Evolutionary conservation across 106 monocot genomes (phyloP).

Genomic region (Phalaenopsis equestris): DNA sequence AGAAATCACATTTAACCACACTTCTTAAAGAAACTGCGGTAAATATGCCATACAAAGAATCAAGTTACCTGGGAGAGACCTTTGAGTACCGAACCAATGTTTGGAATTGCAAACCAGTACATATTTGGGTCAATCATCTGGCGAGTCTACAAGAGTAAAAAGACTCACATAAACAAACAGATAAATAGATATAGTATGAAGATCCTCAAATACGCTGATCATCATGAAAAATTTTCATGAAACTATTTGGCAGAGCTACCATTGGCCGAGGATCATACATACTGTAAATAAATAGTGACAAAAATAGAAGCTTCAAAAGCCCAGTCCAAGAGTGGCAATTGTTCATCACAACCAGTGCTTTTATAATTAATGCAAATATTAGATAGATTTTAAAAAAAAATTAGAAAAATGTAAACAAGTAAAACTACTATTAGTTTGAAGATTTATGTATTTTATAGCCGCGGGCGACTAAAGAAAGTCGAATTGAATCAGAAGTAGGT

Average conservation of each 20-base stretch:
- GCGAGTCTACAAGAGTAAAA: conserved; percentile 47
- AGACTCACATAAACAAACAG: neutral
- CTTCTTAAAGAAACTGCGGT: neutral
- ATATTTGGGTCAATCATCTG: conserved; percentile 88
- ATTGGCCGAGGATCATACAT: neutral
- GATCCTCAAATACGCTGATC: neutral
- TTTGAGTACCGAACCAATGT: conserved; percentile 73
- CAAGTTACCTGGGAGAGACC: conserved; percentile 70
- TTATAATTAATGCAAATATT: too few relatives aligned
- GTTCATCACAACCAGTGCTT: neutral
- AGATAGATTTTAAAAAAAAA: too few relatives aligned
- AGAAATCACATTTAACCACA: conserved; percentile 3
- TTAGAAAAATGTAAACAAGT: too few relatives aligned
- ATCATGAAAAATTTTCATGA: neutral
- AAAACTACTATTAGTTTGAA: too few relatives aligned
- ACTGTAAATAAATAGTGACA: neutral
- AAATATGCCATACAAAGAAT: neutral
- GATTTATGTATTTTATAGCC: too few relatives aligned
- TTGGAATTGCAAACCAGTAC: conserved; percentile 96
- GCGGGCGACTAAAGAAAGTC: too few relatives aligned
- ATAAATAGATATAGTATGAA: neutral
- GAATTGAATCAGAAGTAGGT: too few relatives aligned
- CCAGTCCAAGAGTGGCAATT: neutral
- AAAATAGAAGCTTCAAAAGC: neutral
- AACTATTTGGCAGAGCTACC: neutral